These are phyloP conservation scores for Physaria fendleri DNA, from an alignment of 345 rosid genomes.

Conservation along the genomic window DNA sequence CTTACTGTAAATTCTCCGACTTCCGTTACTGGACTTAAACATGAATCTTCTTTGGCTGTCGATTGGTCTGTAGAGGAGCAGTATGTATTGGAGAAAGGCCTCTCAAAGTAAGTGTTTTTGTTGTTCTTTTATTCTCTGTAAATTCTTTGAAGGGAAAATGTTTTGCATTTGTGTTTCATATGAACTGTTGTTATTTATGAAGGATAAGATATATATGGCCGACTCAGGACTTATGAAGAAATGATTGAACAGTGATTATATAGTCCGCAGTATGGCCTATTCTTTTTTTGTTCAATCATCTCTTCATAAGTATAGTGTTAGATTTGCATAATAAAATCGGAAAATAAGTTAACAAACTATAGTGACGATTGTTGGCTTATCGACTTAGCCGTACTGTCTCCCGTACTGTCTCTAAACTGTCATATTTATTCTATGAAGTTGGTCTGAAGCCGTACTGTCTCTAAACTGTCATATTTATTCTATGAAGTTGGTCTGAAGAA, in stretches of 20 bases:
- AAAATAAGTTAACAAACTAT: not conserved
- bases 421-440: slow-evolving; percentile 3
- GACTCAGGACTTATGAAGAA: not conserved
- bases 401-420: not conserved
- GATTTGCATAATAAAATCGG: not conserved
- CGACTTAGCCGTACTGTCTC: not conserved
- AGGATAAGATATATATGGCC: slow-evolving; percentile 2
- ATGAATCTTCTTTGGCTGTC: slow-evolving; percentile 59
- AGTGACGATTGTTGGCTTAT: not conserved
- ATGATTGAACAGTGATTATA: not conserved
- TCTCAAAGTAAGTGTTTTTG: slow-evolving; percentile 42
- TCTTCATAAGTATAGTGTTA: too few relatives aligned
- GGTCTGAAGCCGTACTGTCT: not conserved
- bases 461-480: not conserved
- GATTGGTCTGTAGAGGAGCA: slow-evolving; percentile 90
- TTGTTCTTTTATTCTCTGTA: not conserved
- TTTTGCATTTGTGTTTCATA: not conserved
- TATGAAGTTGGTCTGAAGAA: not conserved
- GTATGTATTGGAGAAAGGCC: slow-evolving; percentile 67
- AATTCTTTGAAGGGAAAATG: not conserved
- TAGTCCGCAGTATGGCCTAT: not conserved
- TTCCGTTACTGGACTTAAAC: slow-evolving; percentile 18
- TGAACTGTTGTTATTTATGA: not conserved
- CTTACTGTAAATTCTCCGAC: slow-evolving; percentile 23
- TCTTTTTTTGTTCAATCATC: too few relatives aligned